These are phyloP conservation scores for Suillus weaverae DNA, from an alignment of 768 basidiomycete species.

Conservation along the genomic window DNA sequence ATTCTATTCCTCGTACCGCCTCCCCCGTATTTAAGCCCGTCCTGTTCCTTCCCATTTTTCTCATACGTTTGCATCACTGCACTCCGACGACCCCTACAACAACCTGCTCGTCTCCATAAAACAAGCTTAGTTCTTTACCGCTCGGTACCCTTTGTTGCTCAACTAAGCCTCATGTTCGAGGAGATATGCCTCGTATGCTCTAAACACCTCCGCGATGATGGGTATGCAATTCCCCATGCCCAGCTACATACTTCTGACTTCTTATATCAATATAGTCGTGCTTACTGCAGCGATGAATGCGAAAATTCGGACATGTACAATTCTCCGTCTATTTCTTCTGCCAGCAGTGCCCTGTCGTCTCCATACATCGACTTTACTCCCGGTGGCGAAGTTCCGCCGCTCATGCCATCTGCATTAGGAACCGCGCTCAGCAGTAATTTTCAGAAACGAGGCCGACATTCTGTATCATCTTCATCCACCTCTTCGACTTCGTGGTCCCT, in stretches of 20 bases:
- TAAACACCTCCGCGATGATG: constrained; percentile 60
- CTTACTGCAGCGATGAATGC: constrained; percentile 73
- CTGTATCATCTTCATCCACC: constrained; percentile 61
- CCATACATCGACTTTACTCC: constrained; percentile 55
- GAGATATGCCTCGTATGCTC: constrained; percentile 77
- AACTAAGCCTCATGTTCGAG: constrained; percentile 62
- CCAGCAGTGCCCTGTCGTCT: constrained; percentile 68
- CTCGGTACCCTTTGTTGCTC: constrained; percentile 10
- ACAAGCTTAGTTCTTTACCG: not conserved
- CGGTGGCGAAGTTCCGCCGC: constrained; percentile 66
- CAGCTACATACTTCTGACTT: constrained; percentile 12
- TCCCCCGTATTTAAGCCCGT: constrained; percentile 34
- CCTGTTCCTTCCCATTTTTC: constrained; percentile 20
- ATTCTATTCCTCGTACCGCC: constrained; percentile 39
- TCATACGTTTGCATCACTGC: constrained; percentile 17
- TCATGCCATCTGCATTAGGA: constrained; percentile 59
- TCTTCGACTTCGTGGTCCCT: constrained; percentile 70
- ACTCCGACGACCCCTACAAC: constrained; percentile 14
- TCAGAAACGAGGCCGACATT: constrained; percentile 48
- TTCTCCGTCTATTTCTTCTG: constrained; percentile 65
- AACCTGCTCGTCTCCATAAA: constrained; percentile 3
- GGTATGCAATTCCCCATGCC: constrained; percentile 42
- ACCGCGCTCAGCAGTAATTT: constrained; percentile 45
- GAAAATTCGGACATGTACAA: constrained; percentile 55
- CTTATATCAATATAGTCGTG: constrained; percentile 42